These are phyloP conservation scores for Puccinia hordei DNA, from an alignment of 1,284 basidiomycete genomes.

Conservation along the genomic window DNA sequence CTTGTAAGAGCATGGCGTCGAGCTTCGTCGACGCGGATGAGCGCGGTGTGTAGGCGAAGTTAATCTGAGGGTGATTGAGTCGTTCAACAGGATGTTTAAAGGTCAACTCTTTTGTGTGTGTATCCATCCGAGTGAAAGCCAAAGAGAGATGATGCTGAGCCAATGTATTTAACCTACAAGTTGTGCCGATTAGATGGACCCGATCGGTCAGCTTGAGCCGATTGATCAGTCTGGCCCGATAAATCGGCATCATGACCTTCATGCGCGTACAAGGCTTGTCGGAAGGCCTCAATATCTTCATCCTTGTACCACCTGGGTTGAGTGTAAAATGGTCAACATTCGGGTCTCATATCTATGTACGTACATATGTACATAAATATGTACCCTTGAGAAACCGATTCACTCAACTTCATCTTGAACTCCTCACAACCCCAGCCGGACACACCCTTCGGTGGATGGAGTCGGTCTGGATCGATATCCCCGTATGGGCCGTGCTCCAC, in stretches of 20 bases:
- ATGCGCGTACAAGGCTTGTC: constrained; percentile 25
- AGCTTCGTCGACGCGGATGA: constrained; percentile 6
- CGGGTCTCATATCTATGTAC: too few species aligned
- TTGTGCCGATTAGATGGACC: constrained; percentile 3
- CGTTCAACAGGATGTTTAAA: neutral
- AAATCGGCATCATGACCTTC: neutral
- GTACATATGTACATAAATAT: too few species aligned
- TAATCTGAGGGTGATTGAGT: neutral
- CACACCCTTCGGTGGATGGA: neutral
- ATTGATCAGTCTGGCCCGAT: neutral
- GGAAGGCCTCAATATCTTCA: constrained; percentile 38
- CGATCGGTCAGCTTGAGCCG: neutral
- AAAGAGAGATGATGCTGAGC: neutral
- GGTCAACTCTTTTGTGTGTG: neutral
- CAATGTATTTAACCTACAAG: neutral
- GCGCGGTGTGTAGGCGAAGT: neutral
- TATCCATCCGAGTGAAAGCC: neutral
- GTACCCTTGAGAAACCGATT: neutral
- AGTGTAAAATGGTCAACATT: too few species aligned
- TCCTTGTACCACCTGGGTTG: constrained; percentile 50
- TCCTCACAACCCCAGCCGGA: constrained; percentile 1
- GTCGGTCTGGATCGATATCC: constrained; percentile 13
- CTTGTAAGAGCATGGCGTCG: constrained; percentile 6
- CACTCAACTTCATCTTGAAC: constrained; percentile 29
- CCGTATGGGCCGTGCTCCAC: constrained; percentile 15